Conservation (phyloP, 1,284 basidiomycete species). For the Malassezia slooffiae region DNA sequence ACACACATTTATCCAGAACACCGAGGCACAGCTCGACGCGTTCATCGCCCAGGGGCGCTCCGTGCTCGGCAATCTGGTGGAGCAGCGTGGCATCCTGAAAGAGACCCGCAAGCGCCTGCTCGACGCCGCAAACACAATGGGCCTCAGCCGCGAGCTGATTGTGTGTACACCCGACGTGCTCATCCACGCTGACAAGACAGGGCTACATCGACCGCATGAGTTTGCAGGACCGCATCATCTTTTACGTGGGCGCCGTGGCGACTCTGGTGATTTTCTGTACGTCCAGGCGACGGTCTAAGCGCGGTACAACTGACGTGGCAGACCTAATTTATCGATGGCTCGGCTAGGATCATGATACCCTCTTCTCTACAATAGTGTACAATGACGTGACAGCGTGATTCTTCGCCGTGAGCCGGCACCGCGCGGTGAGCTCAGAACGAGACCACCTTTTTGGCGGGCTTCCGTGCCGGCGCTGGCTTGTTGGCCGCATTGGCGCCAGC, state of each 20-base stretch:
- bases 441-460: constrained; percentile 2
- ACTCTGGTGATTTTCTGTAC: constrained; percentile 41
- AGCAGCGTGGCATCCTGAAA: constrained; percentile 42
- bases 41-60: constrained; percentile 44
- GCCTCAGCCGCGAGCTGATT: constrained; percentile 42
- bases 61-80: constrained; percentile 42
- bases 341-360: no score
- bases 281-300: no score
- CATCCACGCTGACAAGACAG: constrained; percentile 1
- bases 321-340: constrained; percentile 13
- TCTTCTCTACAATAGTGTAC: no score
- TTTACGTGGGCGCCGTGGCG: constrained; percentile 35
- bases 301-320: background rate
- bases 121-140: constrained; percentile 42
- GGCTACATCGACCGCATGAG: constrained; percentile 43
- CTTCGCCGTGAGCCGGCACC: no score
- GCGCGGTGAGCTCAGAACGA: constrained; percentile 10
- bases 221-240: constrained; percentile 44
- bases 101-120: constrained; percentile 33
- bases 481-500: no score
- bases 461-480: background rate
- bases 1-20: constrained; percentile 42
- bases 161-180: constrained; percentile 6
- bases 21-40: constrained; percentile 39
- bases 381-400: no score